phyloP scores from a whole-genome alignment of 2,329 filamentous ascomycete species.

The Nectriaceae sp. region DNA sequence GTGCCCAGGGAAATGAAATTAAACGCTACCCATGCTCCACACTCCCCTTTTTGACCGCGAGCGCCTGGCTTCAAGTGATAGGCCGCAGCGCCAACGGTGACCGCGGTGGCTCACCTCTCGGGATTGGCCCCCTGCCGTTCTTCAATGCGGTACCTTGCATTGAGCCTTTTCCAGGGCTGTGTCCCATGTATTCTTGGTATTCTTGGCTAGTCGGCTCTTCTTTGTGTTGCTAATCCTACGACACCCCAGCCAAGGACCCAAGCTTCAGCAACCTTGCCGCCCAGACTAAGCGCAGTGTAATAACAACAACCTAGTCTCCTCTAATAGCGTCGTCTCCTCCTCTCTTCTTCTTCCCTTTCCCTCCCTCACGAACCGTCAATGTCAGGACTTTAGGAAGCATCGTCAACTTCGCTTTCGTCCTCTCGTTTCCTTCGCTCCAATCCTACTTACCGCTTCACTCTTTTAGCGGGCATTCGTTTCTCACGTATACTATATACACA shows the following conservation, averaged over 20 bases:
- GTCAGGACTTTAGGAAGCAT: conserved; percentile 54
- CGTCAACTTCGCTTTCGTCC: conserved; percentile 50
- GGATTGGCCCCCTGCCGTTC: conserved; percentile 21
- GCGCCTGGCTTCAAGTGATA: conserved; percentile 16
- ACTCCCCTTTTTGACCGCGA: conserved; percentile 25
- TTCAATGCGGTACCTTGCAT: conserved; percentile 10
- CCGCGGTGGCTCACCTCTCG: conserved; percentile 24
- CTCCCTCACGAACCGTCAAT: conserved; percentile 45
- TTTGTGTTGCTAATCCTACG: conserved; percentile 1
- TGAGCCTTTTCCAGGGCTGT: not conserved
- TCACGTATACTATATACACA: conserved; percentile 23
- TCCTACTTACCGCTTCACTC: conserved; percentile 75
- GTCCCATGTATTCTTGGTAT: not conserved
- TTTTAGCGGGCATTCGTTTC: conserved; percentile 81
- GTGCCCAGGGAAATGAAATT: conserved; percentile 27
- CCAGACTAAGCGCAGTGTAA: conserved; percentile 25
- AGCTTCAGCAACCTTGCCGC: conserved; percentile 19
- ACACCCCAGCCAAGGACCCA: not conserved
- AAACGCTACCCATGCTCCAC: conserved; percentile 27
- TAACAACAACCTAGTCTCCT: conserved; percentile 45
- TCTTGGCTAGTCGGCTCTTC: not conserved
- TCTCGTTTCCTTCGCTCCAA: conserved; percentile 46
- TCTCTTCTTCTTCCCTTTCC: conserved; percentile 36
- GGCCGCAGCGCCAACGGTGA: conserved; percentile 28
- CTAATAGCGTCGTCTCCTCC: conserved; percentile 34